Base-by-base conservation (phyloP, 2,329 filamentous ascomycete species). In the Monosporascus sp. region DNA sequence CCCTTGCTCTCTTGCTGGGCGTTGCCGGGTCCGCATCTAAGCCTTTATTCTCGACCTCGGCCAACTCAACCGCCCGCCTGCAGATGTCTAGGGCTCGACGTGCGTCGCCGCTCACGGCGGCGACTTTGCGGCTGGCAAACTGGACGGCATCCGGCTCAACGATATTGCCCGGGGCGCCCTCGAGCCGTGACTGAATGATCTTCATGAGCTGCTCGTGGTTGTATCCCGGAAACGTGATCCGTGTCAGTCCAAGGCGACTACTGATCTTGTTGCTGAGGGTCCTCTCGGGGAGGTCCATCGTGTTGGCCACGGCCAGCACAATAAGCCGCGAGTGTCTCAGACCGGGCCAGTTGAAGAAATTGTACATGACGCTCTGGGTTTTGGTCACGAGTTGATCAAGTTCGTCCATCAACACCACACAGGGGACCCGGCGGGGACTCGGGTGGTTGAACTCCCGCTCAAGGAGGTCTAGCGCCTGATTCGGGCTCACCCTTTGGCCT, bases 311-410 rank as follows among this genome's bases (percentile, higher is more conserved):
- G 11, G 95, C 95, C 6, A 99, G 83, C 6, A 99, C 95, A 68
- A 99, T 97, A 45, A 99, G 79, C 48, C 92, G 84, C 51, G 90
- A 96, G 70, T 99, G 92, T 48, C 89, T 83, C 51, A 97, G 77
- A 11, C 90, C 89, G 4, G 94, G 94, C 94, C 94, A 99, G 67
- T 99, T 99, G 81, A 99, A 99, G 71, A 99, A 99, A 71, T 99
- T 99, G 75, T 99, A 99, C 94, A 99, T 99, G 72, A 99, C 94
- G n/a, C 90, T 93, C 70, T 99, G 95, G 65, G 96, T 97, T 66
- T 93, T 94, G 14, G 94, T 99, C 5, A 99, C 95, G 7, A 99
- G 82, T 72, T 99, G 94, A 68, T 99, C 94, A 47, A 99, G 80
- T 72, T 99, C 94, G 65, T 99, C 94, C 94, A 99, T 99, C 49